Evolutionary conservation across 1,284 basidiomycete genomes (phyloP).

Genomic region (Marasmius fiardii): DNA sequence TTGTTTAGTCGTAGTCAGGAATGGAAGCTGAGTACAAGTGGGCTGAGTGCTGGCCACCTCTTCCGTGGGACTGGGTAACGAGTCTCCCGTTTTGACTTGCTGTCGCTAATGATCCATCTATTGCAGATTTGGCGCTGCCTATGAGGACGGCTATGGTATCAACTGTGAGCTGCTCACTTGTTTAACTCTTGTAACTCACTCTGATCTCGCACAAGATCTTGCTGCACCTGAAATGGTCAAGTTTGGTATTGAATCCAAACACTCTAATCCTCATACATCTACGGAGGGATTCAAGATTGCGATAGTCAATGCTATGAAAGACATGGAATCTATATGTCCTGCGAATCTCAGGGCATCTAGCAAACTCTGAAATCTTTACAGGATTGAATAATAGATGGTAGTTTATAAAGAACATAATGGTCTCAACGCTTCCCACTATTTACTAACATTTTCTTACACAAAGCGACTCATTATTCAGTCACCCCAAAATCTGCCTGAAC

Average conservation of each 20-base stretch:
- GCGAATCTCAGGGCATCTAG: background rate
- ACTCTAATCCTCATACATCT: slow-evolving; percentile 67
- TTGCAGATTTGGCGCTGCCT: slow-evolving; percentile 71
- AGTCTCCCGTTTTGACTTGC: slow-evolving; percentile 10
- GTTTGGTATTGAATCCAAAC: slow-evolving; percentile 94
- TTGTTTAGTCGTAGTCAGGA: slow-evolving; percentile 76
- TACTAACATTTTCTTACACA: too few relatives aligned
- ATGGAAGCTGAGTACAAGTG: slow-evolving; percentile 94
- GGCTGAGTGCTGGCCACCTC: slow-evolving; percentile 80
- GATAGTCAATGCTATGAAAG: slow-evolving; percentile 65
- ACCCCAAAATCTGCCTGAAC: slow-evolving; percentile 32
- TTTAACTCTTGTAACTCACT: background rate
- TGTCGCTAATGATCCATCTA: background rate
- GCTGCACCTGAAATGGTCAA: slow-evolving; percentile 81
- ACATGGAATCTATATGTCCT: slow-evolving; percentile 48
- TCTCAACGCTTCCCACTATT: too few relatives aligned
- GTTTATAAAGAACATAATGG: too few relatives aligned
- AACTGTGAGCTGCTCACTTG: slow-evolving; percentile 65
- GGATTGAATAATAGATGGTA: too few relatives aligned
- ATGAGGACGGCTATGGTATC: slow-evolving; percentile 87
- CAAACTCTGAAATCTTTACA: background rate
- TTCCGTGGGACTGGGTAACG: slow-evolving; percentile 87
- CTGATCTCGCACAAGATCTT: slow-evolving; percentile 57
- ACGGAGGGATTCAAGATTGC: slow-evolving; percentile 70
- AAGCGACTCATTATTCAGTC: background rate